phyloP scores from a whole-genome alignment of 2,329 filamentous ascomycete species.

The Penicillium thymicola region DNA sequence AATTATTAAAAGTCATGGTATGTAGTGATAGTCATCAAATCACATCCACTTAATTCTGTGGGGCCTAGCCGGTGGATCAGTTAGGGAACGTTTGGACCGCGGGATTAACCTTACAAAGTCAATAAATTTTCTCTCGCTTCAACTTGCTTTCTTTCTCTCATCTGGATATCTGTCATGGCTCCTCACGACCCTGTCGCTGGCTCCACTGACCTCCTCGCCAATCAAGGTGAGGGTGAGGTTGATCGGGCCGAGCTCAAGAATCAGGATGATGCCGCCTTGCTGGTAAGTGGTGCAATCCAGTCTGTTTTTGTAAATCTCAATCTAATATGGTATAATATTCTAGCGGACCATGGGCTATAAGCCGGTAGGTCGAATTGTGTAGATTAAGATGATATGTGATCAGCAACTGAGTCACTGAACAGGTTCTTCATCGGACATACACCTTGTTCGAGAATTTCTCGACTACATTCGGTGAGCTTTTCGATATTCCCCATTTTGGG shows the following conservation, averaged over 20 bases:
- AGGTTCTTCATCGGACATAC: conserved; percentile 58
- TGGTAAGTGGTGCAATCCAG: conserved; percentile 28
- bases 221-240: conserved; percentile 22
- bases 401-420: conserved; percentile 12
- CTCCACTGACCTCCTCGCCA: conserved; percentile 18
- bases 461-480: conserved; percentile 53
- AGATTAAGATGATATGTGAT: neutral
- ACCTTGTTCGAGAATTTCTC: conserved; percentile 58
- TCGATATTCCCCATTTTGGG: too few relatives aligned
- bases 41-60: neutral
- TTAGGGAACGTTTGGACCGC: conserved; percentile 4
- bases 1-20: neutral
- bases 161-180: conserved; percentile 3
- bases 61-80: neutral
- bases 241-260: conserved; percentile 25
- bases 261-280: conserved; percentile 36
- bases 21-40: neutral
- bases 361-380: conserved; percentile 44
- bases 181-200: conserved; percentile 23
- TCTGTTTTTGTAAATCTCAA: neutral
- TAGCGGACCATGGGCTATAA: conserved; percentile 55
- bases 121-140: conserved; percentile 11
- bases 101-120: conserved; percentile 1
- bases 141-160: neutral
- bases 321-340: conserved; percentile 20